Evolutionary conservation across 768 basidiomycete genomes (phyloP).

Genomic region (Tylopilus balloui): DNA sequence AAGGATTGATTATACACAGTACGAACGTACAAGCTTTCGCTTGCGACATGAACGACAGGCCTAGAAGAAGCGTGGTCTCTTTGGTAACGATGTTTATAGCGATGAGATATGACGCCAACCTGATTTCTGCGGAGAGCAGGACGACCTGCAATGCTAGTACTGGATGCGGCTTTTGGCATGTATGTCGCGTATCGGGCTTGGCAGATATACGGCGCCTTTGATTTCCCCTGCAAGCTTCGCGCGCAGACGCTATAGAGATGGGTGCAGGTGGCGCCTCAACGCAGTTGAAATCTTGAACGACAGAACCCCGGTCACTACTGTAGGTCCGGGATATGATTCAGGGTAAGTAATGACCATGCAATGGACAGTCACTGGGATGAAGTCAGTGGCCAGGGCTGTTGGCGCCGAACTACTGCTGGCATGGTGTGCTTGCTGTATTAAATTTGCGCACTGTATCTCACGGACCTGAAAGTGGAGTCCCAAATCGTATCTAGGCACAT

Average conservation of each 20-base stretch:
- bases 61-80: conserved; percentile 32
- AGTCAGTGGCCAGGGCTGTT: background rate
- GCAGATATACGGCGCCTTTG: background rate
- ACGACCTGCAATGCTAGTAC: conserved; percentile 36
- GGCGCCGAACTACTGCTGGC: conserved; percentile 6
- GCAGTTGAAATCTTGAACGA: background rate
- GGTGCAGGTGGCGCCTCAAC: conserved; percentile 1
- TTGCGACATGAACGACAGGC: conserved; percentile 81
- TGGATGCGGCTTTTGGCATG: conserved; percentile 66
- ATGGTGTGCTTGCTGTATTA: conserved; percentile 15
- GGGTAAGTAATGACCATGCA: background rate
- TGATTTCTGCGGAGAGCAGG: conserved; percentile 77
- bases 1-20: background rate
- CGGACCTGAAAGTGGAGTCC: conserved; percentile 15
- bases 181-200: conserved; percentile 2
- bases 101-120: conserved; percentile 34
- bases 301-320: background rate
- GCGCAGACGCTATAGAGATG: background rate
- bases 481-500: conserved; percentile 11
- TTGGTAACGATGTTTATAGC: conserved; percentile 9
- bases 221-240: conserved; percentile 3
- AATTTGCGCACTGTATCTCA: conserved; percentile 19
- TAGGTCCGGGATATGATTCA: background rate
- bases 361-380: background rate
- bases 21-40: conserved; percentile 66